Conservation (phyloP, 1,284 basidiomycete genomes). For the Cystobasidium sp. region DNA sequence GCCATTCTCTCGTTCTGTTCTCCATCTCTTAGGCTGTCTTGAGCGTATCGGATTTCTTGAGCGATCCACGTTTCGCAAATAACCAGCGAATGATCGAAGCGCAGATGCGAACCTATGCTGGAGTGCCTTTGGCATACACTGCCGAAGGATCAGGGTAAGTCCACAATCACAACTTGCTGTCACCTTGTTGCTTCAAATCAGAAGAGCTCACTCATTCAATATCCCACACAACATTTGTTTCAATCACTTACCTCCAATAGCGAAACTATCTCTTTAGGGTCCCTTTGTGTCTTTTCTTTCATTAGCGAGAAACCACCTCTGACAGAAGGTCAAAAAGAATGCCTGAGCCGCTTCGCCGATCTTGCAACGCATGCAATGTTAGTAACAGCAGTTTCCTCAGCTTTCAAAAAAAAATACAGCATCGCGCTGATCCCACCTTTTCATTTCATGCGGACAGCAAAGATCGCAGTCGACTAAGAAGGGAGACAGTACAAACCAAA, state of each 20-base stretch:
- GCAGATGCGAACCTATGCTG: constrained; percentile 10
- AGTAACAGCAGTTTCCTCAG: constrained; percentile 1
- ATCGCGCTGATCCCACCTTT: not conserved
- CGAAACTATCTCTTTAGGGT: constrained; percentile 6
- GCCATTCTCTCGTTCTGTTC: too few species aligned
- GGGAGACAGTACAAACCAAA: constrained; percentile 4
- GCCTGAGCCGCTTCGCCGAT: constrained; percentile 3
- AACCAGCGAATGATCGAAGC: constrained; percentile 6
- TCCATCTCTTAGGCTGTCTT: constrained; percentile 29
- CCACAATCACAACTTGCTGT: not conserved
- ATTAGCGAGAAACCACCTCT: not conserved
- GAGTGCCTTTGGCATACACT: not conserved
- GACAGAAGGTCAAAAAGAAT: not conserved
- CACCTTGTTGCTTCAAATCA: not conserved
- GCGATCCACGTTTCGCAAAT: constrained; percentile 18
- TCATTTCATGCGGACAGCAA: not conserved
- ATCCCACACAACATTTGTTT: too few species aligned
- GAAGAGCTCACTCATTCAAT: too few species aligned
- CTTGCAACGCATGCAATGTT: constrained; percentile 32
- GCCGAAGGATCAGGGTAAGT: constrained; percentile 2
- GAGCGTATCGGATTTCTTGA: constrained; percentile 13
- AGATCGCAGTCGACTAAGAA: not conserved
- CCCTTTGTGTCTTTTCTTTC: constrained; percentile 23
- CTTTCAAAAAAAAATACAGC: too few species aligned
- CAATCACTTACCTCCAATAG: too few species aligned